Evolutionary conservation across 1,139 yeast genomes (phyloP).

Genomic region (Zygosaccharomyces pseudobailii): DNA sequence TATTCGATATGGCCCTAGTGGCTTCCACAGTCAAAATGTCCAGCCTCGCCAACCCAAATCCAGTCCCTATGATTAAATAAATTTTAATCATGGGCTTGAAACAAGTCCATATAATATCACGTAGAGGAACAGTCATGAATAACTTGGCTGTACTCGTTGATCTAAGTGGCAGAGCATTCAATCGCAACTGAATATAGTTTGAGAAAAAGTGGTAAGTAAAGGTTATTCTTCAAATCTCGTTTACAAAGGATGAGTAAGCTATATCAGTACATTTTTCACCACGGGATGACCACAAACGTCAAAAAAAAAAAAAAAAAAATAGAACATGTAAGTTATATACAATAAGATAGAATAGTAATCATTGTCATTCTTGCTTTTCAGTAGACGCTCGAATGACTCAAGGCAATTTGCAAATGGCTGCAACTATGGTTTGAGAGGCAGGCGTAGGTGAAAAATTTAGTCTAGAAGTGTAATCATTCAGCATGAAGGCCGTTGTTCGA

Average conservation of each 20-base stretch:
- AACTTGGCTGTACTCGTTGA: not conserved
- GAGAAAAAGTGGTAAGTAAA: not conserved
- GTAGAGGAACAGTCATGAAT: conserved; percentile 44
- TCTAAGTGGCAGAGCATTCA: not conserved
- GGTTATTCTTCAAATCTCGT: not conserved
- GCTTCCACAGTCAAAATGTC: conserved; percentile 73
- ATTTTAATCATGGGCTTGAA: conserved; percentile 90
- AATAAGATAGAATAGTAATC: not conserved
- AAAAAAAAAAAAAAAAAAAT: too few relatives aligned
- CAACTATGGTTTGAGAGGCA: too few relatives aligned
- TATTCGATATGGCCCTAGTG: conserved; percentile 64
- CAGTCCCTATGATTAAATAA: conserved; percentile 71
- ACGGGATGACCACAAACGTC: not conserved
- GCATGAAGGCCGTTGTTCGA: not conserved
- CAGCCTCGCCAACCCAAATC: conserved; percentile 59
- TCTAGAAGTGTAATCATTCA: too few relatives aligned
- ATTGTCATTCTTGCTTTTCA: too few relatives aligned
- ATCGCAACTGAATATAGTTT: not conserved
- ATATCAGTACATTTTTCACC: not conserved
- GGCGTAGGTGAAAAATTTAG: too few relatives aligned
- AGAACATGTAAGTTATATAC: not conserved
- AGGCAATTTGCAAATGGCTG: too few relatives aligned
- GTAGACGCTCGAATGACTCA: too few relatives aligned
- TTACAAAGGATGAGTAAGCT: not conserved
- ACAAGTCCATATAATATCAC: conserved; percentile 71